Percentiles rank a stretch among this genome's conserved stretches.
Conservation (phyloP, 176 grass and related monocot species). For the Juncus effusus region DNA sequence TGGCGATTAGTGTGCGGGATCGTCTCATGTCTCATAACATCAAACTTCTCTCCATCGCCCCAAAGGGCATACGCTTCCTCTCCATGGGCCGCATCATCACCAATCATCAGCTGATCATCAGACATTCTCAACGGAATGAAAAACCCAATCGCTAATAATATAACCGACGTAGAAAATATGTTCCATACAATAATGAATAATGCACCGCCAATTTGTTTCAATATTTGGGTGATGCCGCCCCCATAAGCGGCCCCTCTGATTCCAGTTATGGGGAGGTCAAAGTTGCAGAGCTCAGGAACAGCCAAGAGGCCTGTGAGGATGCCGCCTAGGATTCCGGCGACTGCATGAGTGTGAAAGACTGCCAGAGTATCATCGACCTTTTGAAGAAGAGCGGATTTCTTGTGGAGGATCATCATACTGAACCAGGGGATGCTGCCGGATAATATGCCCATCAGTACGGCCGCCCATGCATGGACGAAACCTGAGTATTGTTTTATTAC, state of each 20-base stretch:
- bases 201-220: constrained; percentile 57
- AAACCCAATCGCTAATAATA: constrained; percentile 45
- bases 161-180: constrained; percentile 46
- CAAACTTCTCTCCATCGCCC: constrained; percentile 67
- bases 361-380: constrained; percentile 74
- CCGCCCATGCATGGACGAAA: constrained; percentile 60
- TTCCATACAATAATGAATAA: constrained; percentile 64
- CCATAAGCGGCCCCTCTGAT: constrained; percentile 52
- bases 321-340: constrained; percentile 55
- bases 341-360: constrained; percentile 68
- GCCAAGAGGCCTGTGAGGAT: constrained; percentile 55
- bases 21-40: constrained; percentile 39
- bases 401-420: constrained; percentile 79
- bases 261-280: constrained; percentile 31
- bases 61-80: constrained; percentile 81
- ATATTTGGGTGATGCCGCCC: constrained; percentile 41
- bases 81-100: constrained; percentile 63
- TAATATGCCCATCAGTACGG: constrained; percentile 52
- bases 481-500: constrained; percentile 24
- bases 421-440: constrained; percentile 61
- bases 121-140: constrained; percentile 69
- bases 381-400: constrained; percentile 47
- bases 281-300: constrained; percentile 41
- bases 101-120: constrained; percentile 60
- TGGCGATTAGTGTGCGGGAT: constrained; percentile 19